Percentiles rank a stretch among this genome's conserved stretches.
phyloP scores from a whole-genome alignment of 148 eudicot genomes.

The Rhododendron mucronatum region DNA sequence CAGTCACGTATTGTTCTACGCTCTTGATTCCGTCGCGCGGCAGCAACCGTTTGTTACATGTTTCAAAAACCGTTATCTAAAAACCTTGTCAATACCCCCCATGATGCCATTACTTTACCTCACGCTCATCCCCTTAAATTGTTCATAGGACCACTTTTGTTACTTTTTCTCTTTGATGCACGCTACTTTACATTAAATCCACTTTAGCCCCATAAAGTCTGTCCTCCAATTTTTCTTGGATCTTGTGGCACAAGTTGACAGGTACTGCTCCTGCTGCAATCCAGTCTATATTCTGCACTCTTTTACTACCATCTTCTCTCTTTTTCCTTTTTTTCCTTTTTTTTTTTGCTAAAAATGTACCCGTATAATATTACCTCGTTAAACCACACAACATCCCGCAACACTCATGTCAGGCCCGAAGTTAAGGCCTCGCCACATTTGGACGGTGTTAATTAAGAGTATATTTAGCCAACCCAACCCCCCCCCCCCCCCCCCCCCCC shows the following conservation, averaged over 20 bases:
- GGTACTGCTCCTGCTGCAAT: background rate
- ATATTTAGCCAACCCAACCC: too few relatives aligned
- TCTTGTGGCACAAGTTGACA: background rate
- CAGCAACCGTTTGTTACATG: background rate
- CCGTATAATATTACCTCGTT: background rate
- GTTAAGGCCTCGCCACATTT: background rate
- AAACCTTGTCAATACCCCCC: background rate
- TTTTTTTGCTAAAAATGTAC: background rate
- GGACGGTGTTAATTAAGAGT: too few relatives aligned
- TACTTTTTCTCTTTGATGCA: background rate
- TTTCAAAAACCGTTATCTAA: background rate
- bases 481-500: too few relatives aligned
- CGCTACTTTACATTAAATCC: background rate
- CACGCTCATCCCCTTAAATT: background rate
- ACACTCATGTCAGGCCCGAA: background rate
- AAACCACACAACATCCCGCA: background rate
- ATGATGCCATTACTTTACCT: background rate
- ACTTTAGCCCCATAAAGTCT: background rate
- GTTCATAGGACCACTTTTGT: background rate
- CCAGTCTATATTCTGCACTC: background rate
- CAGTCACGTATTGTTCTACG: background rate
- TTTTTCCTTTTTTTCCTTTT: background rate
- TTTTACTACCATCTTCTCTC: background rate
- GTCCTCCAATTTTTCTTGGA: slow-evolving; percentile 1
- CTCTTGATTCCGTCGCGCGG: background rate